phyloP scores from a whole-genome alignment of 1,139 yeast species.

The Zygosaccharomyces sapae region DNA sequence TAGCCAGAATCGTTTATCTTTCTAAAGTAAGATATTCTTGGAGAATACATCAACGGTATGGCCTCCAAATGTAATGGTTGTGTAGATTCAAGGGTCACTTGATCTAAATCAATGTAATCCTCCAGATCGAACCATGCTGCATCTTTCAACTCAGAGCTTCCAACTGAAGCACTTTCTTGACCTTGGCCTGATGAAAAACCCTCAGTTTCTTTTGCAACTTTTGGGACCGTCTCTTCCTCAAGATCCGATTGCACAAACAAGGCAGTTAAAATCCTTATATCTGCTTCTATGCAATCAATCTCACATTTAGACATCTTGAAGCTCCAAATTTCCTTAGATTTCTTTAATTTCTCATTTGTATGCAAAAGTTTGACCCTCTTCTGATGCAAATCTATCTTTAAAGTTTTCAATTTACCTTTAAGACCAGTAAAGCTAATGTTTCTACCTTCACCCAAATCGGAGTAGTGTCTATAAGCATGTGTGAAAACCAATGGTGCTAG shows the following conservation, averaged over 20 bases:
- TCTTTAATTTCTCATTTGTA: slow-evolving; percentile 51
- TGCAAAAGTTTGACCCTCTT: slow-evolving; percentile 60
- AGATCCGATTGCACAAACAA: slow-evolving; percentile 57
- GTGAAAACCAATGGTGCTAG: slow-evolving; percentile 67
- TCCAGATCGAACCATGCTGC: slow-evolving; percentile 70
- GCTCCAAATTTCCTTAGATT: slow-evolving; percentile 51
- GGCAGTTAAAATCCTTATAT: slow-evolving; percentile 66
- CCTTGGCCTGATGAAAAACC: slow-evolving; percentile 14
- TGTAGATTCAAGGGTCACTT: slow-evolving; percentile 45
- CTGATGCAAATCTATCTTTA: slow-evolving; percentile 76
- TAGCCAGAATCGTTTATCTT: slow-evolving; percentile 53
- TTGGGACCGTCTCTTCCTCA: slow-evolving; percentile 49
- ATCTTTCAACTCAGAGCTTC: slow-evolving; percentile 33
- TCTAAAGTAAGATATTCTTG: slow-evolving; percentile 71
- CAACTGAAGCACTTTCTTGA: slow-evolving; percentile 5
- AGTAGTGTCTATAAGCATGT: slow-evolving; percentile 59
- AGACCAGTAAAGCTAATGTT: slow-evolving; percentile 68
- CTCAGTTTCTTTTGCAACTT: slow-evolving; percentile 35
- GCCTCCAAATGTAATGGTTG: slow-evolving; percentile 54
- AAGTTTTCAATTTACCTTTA: slow-evolving; percentile 59
- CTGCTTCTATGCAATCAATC: slow-evolving; percentile 65
- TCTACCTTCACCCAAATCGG: slow-evolving; percentile 43
- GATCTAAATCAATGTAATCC: slow-evolving; percentile 71
- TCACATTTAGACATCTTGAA: slow-evolving; percentile 75
- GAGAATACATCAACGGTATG: slow-evolving; percentile 63